These are phyloP conservation scores for Primulina tabacum DNA, from an alignment of 257 asterid species.

Conservation along the genomic window DNA sequence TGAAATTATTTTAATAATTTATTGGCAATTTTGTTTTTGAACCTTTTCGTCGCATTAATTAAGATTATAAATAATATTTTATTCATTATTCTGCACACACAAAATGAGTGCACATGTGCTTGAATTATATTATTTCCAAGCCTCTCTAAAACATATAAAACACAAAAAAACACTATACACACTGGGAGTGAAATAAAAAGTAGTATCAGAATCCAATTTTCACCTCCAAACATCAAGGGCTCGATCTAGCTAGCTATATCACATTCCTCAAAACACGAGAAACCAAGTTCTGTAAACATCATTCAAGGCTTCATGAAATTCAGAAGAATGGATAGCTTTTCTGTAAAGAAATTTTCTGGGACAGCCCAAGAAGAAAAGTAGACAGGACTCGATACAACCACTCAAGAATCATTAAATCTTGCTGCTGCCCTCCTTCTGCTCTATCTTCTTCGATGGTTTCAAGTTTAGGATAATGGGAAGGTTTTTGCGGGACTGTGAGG, in stretches of 20 bases:
- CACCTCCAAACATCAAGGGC: too few relatives aligned
- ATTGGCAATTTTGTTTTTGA: too few relatives aligned
- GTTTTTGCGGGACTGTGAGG: constrained; percentile 28
- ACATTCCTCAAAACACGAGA: neutral
- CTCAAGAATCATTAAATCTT: neutral
- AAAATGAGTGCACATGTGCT: too few relatives aligned
- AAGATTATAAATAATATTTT: too few relatives aligned
- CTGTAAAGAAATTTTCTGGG: constrained; percentile 7
- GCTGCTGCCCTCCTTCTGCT: constrained; percentile 27
- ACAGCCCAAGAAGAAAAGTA: neutral
- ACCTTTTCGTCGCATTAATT: too few relatives aligned
- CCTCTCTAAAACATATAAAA: neutral
- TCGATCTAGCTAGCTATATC: too few relatives aligned
- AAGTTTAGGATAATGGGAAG: constrained; percentile 38
- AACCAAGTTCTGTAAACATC: neutral
- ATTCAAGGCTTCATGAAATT: neutral
- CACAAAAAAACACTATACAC: neutral
- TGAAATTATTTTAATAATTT: too few relatives aligned
- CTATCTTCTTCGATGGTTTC: constrained; percentile 44
- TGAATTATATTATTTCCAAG: too few relatives aligned
- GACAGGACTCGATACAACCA: constrained; percentile 9
- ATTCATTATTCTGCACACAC: too few relatives aligned
- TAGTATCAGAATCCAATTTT: too few relatives aligned
- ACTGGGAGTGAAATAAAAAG: too few relatives aligned
- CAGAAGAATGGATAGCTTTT: too few relatives aligned